Percentiles rank a stretch among this genome's conserved stretches.
phyloP scores from a whole-genome alignment of 1,284 basidiomycete species.

The Dichomitus squalens region DNA sequence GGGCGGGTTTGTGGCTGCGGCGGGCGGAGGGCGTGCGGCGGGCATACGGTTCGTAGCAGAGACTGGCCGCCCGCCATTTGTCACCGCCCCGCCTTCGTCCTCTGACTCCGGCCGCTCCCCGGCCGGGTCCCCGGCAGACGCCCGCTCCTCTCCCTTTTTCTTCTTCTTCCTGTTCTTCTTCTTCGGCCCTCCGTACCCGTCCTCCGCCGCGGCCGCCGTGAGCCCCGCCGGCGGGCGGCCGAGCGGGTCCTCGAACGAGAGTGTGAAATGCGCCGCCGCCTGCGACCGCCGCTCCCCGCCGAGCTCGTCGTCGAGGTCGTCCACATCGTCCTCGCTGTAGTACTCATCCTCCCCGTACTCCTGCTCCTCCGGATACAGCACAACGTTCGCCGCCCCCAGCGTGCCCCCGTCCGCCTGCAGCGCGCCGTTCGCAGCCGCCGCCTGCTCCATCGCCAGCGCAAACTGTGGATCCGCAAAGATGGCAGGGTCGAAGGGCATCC shows the following conservation, averaged over 20 bases:
- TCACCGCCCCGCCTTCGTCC: conserved; percentile 30
- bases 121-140: conserved; percentile 32
- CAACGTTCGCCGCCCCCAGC: conserved; percentile 41
- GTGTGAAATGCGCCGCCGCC: conserved; percentile 38
- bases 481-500: conserved; percentile 53
- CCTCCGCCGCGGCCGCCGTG: conserved; percentile 19
- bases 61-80: conserved; percentile 42
- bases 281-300: conserved; percentile 29
- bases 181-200: conserved; percentile 22
- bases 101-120: conserved; percentile 29
- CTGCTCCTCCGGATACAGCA: conserved; percentile 48
- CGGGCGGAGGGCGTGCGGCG: conserved; percentile 41
- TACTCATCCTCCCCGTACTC: conserved; percentile 48
- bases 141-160: conserved; percentile 23
- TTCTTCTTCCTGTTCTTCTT: conserved; percentile 43
- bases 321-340: conserved; percentile 49
- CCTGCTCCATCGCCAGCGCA: conserved; percentile 52
- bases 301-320: conserved; percentile 42
- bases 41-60: conserved; percentile 47
- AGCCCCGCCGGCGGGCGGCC: conserved; percentile 14
- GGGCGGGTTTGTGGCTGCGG: conserved; percentile 40
- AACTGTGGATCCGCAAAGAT: conserved; percentile 59
- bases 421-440: conserved; percentile 45
- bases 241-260: conserved; percentile 41
- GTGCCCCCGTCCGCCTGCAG: conserved; percentile 33